Base-by-base conservation (phyloP, 345 rosid species). In the Lepidium didymum region DNA sequence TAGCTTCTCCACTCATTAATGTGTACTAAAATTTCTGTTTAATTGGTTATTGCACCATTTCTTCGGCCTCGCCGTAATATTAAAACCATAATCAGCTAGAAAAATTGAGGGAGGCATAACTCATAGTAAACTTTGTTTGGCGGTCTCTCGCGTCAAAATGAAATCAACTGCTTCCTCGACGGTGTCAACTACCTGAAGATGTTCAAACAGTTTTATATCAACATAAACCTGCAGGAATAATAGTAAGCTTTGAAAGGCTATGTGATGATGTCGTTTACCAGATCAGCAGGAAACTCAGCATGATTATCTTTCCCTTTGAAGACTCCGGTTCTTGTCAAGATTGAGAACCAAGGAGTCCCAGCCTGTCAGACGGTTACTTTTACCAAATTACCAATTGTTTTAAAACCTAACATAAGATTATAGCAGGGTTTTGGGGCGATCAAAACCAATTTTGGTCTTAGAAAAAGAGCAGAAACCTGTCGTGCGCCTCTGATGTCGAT, bases 331-430 rank as follows among this genome's bases (percentile, higher is more conserved):
- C 95, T 87, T 1, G 92, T 89, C 84, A 92, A 76, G 56, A 92
- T 92, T 42, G 98, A 84, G 82, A 89, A 92, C 95, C 98, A 87
- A 21, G 86, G 98, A 27, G 50, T 75, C 67, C 96, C 92, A 4
- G 91, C 91, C 95, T 89, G 84, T 64, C 62, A 76, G 10, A 34
- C 14, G 40, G 62, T 49, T 46, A 47, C 15, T 3, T 25, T 68
- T 45, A 56, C 19, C 56, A 57, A 13, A 68, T 47, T 36, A 33
- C 40, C n/a, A 57, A 49, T 8, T 38, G 57, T 53, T 19, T 15
- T 29, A 58, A 23, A 21, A 8, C 60, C 35, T 16, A 43, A 15
- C 12, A 34, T 13, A 69, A 59, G 60, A 57, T 40, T 10, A 42
- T 52, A 38, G 35, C 50, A 43, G 4, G 29, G 51, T 47, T 51